Evolutionary conservation across 2,329 filamentous ascomycete genomes (phyloP).

Genomic region (Colletotrichum navitas): DNA sequence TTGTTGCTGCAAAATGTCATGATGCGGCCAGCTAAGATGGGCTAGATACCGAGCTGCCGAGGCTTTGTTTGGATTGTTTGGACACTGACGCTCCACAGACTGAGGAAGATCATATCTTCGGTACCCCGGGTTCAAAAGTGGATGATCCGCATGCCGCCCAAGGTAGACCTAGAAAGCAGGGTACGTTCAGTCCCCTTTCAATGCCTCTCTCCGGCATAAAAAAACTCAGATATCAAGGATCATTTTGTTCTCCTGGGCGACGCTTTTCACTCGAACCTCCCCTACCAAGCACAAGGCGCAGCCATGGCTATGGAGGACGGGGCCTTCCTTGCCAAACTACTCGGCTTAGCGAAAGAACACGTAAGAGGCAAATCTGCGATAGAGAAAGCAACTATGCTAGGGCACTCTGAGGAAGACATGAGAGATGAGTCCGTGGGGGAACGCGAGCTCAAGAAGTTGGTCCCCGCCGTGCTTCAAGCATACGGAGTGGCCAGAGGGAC

Average conservation of each 20-base stretch:
- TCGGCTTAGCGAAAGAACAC: constrained; percentile 5
- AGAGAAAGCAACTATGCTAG: not conserved
- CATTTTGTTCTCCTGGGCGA: constrained; percentile 41
- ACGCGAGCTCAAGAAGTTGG: not conserved
- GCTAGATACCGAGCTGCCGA: too few species aligned
- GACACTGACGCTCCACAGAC: not conserved
- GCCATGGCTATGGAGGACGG: constrained; percentile 47
- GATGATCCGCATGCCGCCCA: constrained; percentile 24
- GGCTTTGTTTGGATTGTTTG: too few species aligned
- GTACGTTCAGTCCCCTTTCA: not conserved
- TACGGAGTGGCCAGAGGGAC: constrained; percentile 25
- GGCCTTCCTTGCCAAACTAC: constrained; percentile 48
- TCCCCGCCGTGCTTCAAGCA: constrained; percentile 12
- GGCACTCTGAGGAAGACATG: not conserved
- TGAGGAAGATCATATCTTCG: constrained; percentile 28
- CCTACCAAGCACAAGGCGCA: constrained; percentile 47
- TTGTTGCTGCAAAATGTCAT: not conserved
- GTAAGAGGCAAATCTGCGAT: not conserved
- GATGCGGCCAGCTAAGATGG: not conserved
- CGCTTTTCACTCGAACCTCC: constrained; percentile 43
- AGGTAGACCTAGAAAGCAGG: constrained; percentile 17
- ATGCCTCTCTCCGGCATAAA: too few species aligned
- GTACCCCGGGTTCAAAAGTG: constrained; percentile 33
- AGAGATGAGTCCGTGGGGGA: too few species aligned
- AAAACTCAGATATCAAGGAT: constrained; percentile 4